These are phyloP conservation scores for Gossypium turneri DNA, from an alignment of 345 rosid species.

Conservation along the genomic window DNA sequence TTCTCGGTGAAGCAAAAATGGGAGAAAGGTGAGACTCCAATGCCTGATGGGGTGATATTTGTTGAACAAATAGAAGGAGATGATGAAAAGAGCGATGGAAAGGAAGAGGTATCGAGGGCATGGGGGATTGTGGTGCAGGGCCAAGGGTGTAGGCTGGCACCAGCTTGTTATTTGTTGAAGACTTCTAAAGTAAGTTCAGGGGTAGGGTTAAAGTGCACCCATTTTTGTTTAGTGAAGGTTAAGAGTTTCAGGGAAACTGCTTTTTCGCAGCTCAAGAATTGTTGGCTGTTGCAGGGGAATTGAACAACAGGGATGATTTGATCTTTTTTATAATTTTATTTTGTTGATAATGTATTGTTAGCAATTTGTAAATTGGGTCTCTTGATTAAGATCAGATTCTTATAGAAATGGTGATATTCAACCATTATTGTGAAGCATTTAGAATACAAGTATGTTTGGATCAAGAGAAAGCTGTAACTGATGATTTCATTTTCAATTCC, in stretches of 20 bases:
- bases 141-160: constrained; percentile 39
- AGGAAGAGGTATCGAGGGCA: constrained; percentile 35
- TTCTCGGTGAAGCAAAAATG: constrained; percentile 37
- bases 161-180: constrained; percentile 65
- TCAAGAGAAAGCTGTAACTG: background rate
- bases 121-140: constrained; percentile 93
- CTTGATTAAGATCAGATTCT: background rate
- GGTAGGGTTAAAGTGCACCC: constrained; percentile 50
- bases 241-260: constrained; percentile 31
- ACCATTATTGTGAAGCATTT: background rate
- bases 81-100: background rate
- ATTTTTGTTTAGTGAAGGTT: constrained; percentile 64
- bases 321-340: background rate
- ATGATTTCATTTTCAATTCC: background rate
- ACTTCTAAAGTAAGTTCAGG: constrained; percentile 47
- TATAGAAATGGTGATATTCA: background rate
- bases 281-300: constrained; percentile 47
- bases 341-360: background rate
- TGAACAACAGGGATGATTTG: background rate
- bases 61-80: constrained; percentile 53
- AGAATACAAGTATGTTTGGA: background rate
- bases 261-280: constrained; percentile 51
- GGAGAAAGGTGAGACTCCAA: constrained; percentile 35
- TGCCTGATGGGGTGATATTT: constrained; percentile 74
- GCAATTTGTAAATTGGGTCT: background rate